phyloP scores from a whole-genome alignment of 345 rosid genomes.

The Arabidopsis suecica region DNA sequence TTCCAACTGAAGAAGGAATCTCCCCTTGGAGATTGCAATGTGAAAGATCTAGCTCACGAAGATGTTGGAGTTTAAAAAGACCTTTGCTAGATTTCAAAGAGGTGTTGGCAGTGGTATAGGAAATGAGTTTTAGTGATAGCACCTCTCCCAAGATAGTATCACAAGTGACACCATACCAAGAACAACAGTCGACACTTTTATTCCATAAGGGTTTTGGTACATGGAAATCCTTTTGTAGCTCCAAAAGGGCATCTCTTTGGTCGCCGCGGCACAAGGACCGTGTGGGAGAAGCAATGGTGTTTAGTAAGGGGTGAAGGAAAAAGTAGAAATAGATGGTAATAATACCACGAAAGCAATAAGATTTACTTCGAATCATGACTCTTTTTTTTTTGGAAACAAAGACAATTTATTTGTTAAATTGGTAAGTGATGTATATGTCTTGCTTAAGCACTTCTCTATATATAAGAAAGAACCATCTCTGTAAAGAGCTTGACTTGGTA shows the following conservation, averaged over 20 bases:
- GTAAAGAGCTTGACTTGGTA: neutral
- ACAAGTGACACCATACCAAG: neutral
- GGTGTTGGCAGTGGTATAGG: no score
- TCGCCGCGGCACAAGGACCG: neutral
- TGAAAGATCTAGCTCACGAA: no score
- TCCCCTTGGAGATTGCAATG: no score
- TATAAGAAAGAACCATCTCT: neutral
- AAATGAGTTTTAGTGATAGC: no score
- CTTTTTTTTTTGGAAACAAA: neutral
- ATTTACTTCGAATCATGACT: neutral
- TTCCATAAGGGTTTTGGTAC: neutral
- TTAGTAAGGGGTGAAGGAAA: neutral
- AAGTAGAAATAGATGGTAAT: neutral
- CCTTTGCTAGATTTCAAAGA: no score
- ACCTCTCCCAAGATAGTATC: no score
- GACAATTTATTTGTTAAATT: neutral
- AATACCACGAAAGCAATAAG: neutral
- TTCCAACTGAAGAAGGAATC: neutral
- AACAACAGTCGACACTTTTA: neutral
- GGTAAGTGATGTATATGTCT: neutral
- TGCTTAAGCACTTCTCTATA: neutral
- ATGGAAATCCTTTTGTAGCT: neutral
- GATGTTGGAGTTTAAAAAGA: no score
- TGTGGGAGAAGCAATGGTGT: conserved; percentile 10
- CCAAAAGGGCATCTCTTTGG: conserved; percentile 32